Base-by-base conservation (phyloP, 495 filamentous ascomycete species). In the Neurospora sp. region DNA sequence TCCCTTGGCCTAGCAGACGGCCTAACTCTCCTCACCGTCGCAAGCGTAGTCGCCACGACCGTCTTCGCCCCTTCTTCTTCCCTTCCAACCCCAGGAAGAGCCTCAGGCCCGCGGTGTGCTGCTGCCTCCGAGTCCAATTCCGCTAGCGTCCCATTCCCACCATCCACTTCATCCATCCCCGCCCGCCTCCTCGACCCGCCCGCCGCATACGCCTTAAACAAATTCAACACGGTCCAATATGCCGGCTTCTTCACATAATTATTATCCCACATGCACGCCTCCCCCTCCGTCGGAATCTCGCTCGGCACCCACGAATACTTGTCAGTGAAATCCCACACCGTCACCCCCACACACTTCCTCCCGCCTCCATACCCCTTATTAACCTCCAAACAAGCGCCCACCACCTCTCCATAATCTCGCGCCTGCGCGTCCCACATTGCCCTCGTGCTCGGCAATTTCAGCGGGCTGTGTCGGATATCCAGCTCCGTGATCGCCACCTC, bases 251-350 rank as follows among this genome's bases (percentile, higher is more conserved):
- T 86, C 2, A 69, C 76, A 2, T 83, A 74, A 39, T 82, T 81
- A 71, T 81, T 78, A 71, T 88, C 86, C 83, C 83, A 88, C 11
- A 86, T 81, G 68, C 81, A 81, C 0, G 86, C 85, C 59, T 80
- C 85, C 9, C 87, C 87, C 44, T 86, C 79, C 4, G 86, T 86
- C 0, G 81, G 74, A 74, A 88, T 88, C 6, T 82, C 81, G 16
- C 69, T 41, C n/a, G 77, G 77, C 31, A 78, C 77, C 87, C 87
- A 88, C 10, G 83, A 85, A 75, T 88, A 86, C 70, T 86, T 83
- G 61, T 90, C 88, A 6, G 85, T 86, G 78, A 84, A 89, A 73
- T 89, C 87, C 88, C 88, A 89, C 61, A 88, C 82, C 5, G 86
- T 89, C 35, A 90, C 78, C 3, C 88, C 89, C 22, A 89, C 82